Base-by-base conservation (phyloP, 2,329 filamentous ascomycete genomes). In the Fusarium sp. region DNA sequence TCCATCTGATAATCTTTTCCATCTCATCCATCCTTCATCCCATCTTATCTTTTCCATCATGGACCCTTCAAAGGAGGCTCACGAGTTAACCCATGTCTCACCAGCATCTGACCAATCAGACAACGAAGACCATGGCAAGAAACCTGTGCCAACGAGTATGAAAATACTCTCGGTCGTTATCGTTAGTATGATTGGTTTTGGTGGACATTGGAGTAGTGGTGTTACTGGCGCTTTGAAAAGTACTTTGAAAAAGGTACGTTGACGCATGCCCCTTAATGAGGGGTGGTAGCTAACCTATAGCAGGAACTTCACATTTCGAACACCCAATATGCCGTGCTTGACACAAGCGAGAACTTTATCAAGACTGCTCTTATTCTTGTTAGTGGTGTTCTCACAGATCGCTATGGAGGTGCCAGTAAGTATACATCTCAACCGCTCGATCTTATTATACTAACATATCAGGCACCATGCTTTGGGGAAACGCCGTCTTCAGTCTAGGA, bases 291-390 rank as follows among this genome's bases (percentile, higher is more conserved):
- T 48, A 53, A 34, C 34, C 16, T 59, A 20, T 16, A n/a, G 13
- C 27, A 81, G 80, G 71, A 88, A 81, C 80, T 90, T 44, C 66
- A 85, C 48, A 89, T 90, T 73, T 85, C 85, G 74, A 90, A 90
- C 70, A 84, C 84, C 0, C 84, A 90, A 70, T 90, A 85, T 70
- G 83, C 88, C 0, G 79, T 90, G 0, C 80, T 90, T 0, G 86
- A 88, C 69, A 85, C 87, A 0, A 90, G 87, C 45, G 85, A 89
- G 67, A 84, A 90, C 71, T 90, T 90, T 61, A 90, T 90, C 85
- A 84, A 84, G 16, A 88, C 86, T 0, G 80, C 83, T 0, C 75
- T 90, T 5, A 87, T 90, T 22, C 76, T 90, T 0, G 62, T 82
- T 27, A 87, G 83, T 24, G 88, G 88, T 2, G 67, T 88, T 3